Evolutionary conservation across 768 basidiomycete species (phyloP).

Genomic region (Coprinellus micaceus): DNA sequence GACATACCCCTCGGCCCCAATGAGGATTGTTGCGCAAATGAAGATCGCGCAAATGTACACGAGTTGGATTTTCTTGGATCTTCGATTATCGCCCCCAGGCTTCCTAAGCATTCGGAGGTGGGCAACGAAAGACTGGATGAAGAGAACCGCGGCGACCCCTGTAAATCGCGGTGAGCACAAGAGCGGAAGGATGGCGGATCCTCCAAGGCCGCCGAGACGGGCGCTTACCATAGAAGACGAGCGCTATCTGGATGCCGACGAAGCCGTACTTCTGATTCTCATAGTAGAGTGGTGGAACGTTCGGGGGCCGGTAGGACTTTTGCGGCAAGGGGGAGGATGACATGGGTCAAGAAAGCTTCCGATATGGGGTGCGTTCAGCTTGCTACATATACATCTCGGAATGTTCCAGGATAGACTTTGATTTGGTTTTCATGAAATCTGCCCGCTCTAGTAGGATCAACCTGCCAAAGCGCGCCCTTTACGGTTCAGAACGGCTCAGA

Average conservation of each 20-base stretch:
- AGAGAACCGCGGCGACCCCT: not conserved
- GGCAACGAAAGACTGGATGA: not conserved
- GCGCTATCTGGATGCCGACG: not conserved
- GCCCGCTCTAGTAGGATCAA: too few relatives aligned
- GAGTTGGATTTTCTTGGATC: not conserved
- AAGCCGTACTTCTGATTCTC: not conserved
- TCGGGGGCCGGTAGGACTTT: not conserved
- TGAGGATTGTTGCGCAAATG: not conserved
- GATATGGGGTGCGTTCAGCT: too few relatives aligned
- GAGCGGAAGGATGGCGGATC: not conserved
- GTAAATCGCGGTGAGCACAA: not conserved
- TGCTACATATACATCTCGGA: too few relatives aligned
- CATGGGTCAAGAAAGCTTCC: too few relatives aligned
- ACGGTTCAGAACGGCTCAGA: too few relatives aligned
- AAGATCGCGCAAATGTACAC: not conserved
- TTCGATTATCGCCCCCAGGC: not conserved
- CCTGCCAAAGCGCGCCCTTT: too few relatives aligned
- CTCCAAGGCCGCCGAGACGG: too few relatives aligned
- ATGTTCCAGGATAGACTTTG: too few relatives aligned
- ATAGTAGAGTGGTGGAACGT: not conserved
- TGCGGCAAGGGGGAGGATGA: too few relatives aligned
- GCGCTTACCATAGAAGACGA: not conserved
- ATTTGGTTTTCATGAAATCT: too few relatives aligned
- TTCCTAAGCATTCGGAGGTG: not conserved
- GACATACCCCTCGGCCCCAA: not conserved